phyloP scores from a whole-genome alignment of 345 rosid genomes.

The Passiflora organensis region DNA sequence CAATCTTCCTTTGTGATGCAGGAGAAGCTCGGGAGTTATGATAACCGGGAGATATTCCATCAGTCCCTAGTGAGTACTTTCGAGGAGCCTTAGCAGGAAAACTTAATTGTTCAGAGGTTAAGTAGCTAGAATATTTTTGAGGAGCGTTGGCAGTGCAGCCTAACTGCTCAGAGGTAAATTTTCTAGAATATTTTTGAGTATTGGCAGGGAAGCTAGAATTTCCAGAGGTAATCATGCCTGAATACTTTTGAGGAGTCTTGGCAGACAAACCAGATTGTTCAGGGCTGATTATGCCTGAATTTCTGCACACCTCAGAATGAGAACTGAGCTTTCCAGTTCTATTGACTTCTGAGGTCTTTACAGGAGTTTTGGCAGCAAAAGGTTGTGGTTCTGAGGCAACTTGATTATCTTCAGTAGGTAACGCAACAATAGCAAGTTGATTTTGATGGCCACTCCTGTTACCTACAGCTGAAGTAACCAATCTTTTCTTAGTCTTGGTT shows the following conservation, averaged over 20 bases:
- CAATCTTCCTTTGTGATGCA: conserved; percentile 2
- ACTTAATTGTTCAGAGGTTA: conserved; percentile 32
- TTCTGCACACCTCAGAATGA: conserved; percentile 17
- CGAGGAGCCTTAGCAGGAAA: conserved; percentile 22
- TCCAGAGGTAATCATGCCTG: conserved; percentile 20
- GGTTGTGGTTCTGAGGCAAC: conserved; percentile 30
- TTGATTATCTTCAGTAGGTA: conserved; percentile 33
- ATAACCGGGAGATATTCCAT: conserved; percentile 21
- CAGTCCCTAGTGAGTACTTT: conserved; percentile 21
- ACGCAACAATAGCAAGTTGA: conserved; percentile 50
- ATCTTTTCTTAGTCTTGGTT: conserved; percentile 8
- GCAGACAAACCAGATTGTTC: conserved; percentile 50
- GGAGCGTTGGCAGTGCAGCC: conserved; percentile 34
- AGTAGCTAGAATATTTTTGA: background rate
- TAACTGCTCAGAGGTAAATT: conserved; percentile 49
- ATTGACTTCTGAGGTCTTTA: conserved; percentile 21
- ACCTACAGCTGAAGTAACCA: conserved; percentile 13
- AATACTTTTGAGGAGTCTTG: conserved; percentile 17
- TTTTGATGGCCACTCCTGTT: conserved; percentile 12
- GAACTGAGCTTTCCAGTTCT: conserved; percentile 14
- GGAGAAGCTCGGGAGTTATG: conserved; percentile 16
- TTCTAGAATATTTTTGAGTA: no score
- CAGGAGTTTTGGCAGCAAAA: conserved; percentile 24
- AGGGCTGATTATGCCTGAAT: conserved; percentile 28
- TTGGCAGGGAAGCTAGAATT: conserved; percentile 29